phyloP scores from a whole-genome alignment of 2,329 filamentous ascomycete genomes.

The Blumeriella jaapii region DNA sequence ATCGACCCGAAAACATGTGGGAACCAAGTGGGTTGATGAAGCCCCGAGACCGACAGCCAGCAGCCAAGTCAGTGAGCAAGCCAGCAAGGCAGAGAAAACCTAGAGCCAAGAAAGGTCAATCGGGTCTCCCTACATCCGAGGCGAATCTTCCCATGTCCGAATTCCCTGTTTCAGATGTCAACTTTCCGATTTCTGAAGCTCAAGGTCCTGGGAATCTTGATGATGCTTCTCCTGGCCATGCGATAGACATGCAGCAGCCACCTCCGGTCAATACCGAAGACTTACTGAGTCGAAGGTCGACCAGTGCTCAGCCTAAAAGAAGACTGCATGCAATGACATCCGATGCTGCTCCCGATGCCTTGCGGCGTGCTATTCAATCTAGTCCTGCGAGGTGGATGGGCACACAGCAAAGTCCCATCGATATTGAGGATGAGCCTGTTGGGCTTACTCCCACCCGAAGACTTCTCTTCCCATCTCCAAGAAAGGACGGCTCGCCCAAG shows the following conservation, averaged over 20 bases:
- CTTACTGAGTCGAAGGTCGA: constrained; percentile 15
- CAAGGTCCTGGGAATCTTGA: constrained; percentile 14
- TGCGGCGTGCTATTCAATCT: constrained; percentile 26
- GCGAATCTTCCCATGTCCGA: too few species aligned
- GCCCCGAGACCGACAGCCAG: too few species aligned
- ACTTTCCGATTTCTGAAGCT: constrained; percentile 17
- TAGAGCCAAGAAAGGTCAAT: constrained; percentile 25
- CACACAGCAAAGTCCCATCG: constrained; percentile 45
- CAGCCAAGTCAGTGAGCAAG: too few species aligned
- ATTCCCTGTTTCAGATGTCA: constrained; percentile 14
- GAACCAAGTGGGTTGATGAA: constrained; percentile 29
- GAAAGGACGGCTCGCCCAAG: constrained; percentile 51
- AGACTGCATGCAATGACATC: constrained; percentile 24
- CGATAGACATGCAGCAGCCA: background rate
- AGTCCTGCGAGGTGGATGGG: constrained; percentile 34
- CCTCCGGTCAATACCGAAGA: background rate
- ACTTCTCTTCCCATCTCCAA: constrained; percentile 66
- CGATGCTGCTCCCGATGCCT: constrained; percentile 23
- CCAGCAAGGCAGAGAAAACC: constrained; percentile 28
- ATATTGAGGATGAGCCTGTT: constrained; percentile 37
- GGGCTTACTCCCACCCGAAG: constrained; percentile 55
- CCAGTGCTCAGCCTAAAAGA: constrained; percentile 21
- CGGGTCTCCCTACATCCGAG: constrained; percentile 9
- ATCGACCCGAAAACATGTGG: constrained; percentile 79
- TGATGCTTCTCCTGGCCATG: constrained; percentile 4